Percentiles rank a stretch among this genome's conserved stretches.
These are phyloP conservation scores for Erodium moschatum DNA, from an alignment of 441 rosid genomes.

Conservation along the genomic window DNA sequence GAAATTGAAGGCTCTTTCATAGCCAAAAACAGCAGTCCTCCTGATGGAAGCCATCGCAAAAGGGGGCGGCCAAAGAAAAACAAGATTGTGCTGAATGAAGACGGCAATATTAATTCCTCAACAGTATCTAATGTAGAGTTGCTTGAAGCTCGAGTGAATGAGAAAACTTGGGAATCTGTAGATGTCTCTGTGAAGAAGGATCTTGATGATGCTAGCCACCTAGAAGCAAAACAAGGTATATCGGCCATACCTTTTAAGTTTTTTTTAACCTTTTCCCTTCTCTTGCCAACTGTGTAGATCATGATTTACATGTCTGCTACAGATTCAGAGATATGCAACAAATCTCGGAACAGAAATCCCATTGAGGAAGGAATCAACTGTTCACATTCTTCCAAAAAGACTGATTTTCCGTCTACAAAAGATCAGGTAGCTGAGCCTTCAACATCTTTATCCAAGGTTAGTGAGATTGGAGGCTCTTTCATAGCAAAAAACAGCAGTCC, in stretches of 20 bases:
- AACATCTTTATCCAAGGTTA: slow-evolving; percentile 21
- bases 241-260: not conserved
- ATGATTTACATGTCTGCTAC: too few relatives aligned
- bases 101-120: not conserved
- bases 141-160: slow-evolving; percentile 16
- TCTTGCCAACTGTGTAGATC: too few relatives aligned
- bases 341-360: too few relatives aligned
- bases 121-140: slow-evolving; percentile 20
- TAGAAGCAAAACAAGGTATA: slow-evolving; percentile 8
- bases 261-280: not conserved
- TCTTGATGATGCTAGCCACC: slow-evolving; percentile 21
- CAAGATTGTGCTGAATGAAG: slow-evolving; percentile 17
- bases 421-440: slow-evolving; percentile 17
- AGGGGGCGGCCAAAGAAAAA: slow-evolving; percentile 32
- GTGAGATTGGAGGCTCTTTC: slow-evolving; percentile 21
- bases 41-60: slow-evolving; percentile 25
- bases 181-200: slow-evolving; percentile 26
- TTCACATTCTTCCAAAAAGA: too few relatives aligned
- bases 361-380: too few relatives aligned
- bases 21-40: not conserved
- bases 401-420: not conserved
- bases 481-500: too few relatives aligned
- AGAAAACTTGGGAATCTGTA: slow-evolving; percentile 24
- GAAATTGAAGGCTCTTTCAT: slow-evolving; percentile 19
- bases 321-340: too few relatives aligned